Base-by-base conservation (phyloP, 164 flowering plant species). In the Vitis rotundifolia region DNA sequence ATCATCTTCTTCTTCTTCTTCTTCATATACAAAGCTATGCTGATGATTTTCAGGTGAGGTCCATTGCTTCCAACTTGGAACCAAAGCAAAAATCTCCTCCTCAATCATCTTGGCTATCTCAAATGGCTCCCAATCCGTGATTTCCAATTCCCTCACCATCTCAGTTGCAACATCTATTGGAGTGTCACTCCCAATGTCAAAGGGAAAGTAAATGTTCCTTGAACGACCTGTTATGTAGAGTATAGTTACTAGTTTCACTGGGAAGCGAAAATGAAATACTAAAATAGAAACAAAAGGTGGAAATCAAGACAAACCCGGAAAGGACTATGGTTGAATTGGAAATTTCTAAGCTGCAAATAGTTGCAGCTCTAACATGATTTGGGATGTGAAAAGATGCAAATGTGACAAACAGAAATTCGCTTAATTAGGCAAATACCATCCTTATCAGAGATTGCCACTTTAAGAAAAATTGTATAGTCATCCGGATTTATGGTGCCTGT, bases 131-230 rank as follows among this genome's bases (percentile, higher is more conserved):
- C 84, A 78, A 51, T 91, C 93, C 1, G 73, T 74, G 37, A 93
- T 89, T 59, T 93, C 91, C 68, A 93, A 70, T 67, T 93, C 98
- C 72, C 83, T 87, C 11, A 93, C 97, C 98, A 93, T 93, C 81
- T 93, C 98, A 22, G 75, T 59, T 0, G 94, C 97, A 11, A 93
- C 98, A 53, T 90, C 92, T n/a, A 81, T 73, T 0, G 97, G 66
- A 58, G 99, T 92, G 73, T 90, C 97, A 15, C 67, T 84, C 11
- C 68, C 22, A 22, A 85, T 77, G 76, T 89, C 92, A 58, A 88
- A 94, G 0, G 95, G 94, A 64, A 92, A 91, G 70, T 80, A 82
- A 15, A 90, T 80, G 67, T 91, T 83, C 60, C 86, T 79, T 1
- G 80, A 79, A 56, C 49, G 54, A 69, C 93, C 94, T 89, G 81